Conservation (phyloP, 2,329 filamentous ascomycete genomes). For the Penicillium sp. region DNA sequence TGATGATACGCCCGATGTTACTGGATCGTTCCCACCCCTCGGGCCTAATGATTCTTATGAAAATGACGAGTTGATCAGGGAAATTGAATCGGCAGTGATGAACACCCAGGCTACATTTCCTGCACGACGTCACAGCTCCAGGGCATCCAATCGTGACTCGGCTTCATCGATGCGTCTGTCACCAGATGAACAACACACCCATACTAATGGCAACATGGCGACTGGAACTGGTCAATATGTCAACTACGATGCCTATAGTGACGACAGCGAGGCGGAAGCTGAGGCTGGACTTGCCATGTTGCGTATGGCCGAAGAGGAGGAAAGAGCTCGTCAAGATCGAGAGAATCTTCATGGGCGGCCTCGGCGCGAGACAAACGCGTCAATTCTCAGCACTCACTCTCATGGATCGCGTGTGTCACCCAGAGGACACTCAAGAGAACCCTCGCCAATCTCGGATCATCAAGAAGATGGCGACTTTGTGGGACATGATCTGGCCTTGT, state of each 20-base stretch:
- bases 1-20: conserved; percentile 38
- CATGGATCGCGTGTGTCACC: conserved; percentile 39
- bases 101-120: conserved; percentile 26
- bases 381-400: conserved; percentile 43
- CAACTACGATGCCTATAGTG: conserved; percentile 50
- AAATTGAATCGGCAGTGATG: conserved; percentile 52
- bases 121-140: conserved; percentile 22
- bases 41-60: conserved; percentile 13
- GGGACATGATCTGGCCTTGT: conserved; percentile 65
- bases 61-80: conserved; percentile 55
- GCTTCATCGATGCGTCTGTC: conserved; percentile 29
- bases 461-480: conserved; percentile 68
- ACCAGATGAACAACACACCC: conserved; percentile 43
- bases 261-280: conserved; percentile 84
- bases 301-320: conserved; percentile 73
- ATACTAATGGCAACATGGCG: conserved; percentile 47
- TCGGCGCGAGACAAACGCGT: conserved; percentile 53
- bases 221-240: conserved; percentile 44
- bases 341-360: conserved; percentile 46
- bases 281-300: conserved; percentile 78
- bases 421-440: conserved; percentile 19
- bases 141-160: conserved; percentile 21
- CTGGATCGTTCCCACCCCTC: conserved; percentile 10
- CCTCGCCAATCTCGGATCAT: conserved; percentile 19
- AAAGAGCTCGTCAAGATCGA: conserved; percentile 52